These are phyloP conservation scores for Rhizopus sp. DNA, from an alignment of 371 early-diverging fungal genomes.

Conservation along the genomic window DNA sequence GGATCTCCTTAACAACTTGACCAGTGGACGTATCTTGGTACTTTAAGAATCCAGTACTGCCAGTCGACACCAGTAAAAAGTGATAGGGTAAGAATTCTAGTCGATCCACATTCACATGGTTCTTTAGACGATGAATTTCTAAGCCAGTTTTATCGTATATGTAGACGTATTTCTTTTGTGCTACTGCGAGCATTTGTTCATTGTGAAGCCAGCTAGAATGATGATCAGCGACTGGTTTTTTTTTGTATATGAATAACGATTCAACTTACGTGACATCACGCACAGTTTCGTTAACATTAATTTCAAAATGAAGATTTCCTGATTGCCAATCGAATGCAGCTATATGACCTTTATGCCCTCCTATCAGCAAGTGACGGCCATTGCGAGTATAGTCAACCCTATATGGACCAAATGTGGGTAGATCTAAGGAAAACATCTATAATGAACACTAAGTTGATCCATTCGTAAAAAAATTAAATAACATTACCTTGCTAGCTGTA, in stretches of 20 bases:
- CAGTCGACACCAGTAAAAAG: conserved; percentile 88
- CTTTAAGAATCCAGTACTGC: conserved; percentile 81
- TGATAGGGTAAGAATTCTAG: conserved; percentile 98
- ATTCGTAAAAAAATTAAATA: neutral
- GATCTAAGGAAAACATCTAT: conserved; percentile 78
- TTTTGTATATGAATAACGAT: neutral
- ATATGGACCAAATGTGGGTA: conserved; percentile 91
- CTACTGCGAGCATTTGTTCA: conserved; percentile 96
- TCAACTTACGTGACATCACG: conserved; percentile 86
- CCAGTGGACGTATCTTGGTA: conserved; percentile 99
- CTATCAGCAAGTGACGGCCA: conserved; percentile 87
- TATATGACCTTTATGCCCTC: conserved; percentile 90
- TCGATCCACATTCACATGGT: conserved; percentile 80
- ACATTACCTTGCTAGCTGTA: conserved; percentile 73
- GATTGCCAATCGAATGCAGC: conserved; percentile 93
- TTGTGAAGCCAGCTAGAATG: conserved; percentile 88
- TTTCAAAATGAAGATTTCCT: conserved; percentile 84
- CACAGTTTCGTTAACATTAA: conserved; percentile 87
- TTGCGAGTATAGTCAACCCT: conserved; percentile 87
- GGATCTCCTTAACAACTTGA: conserved; percentile 78
- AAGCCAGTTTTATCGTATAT: conserved; percentile 95
- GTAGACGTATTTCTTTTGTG: conserved; percentile 95
- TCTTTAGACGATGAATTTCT: conserved; percentile 92
- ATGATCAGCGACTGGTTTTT: neutral
- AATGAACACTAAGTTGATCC: neutral